These are phyloP conservation scores for Tilletiopsis washingtonensis DNA, from an alignment of 1,284 basidiomycete genomes.

Conservation along the genomic window DNA sequence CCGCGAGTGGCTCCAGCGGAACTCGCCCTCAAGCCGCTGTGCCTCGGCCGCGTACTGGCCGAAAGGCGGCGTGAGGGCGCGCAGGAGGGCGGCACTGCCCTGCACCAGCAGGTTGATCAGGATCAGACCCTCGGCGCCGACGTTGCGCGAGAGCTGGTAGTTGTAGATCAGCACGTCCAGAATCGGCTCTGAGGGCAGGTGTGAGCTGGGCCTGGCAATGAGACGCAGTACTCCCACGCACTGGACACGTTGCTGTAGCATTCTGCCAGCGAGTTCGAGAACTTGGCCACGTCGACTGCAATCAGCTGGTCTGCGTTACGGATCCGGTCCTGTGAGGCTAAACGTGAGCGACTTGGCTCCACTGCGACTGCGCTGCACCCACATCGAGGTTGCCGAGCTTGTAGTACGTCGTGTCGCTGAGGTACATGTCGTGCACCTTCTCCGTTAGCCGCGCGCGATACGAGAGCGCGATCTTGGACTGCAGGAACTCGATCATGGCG, in stretches of 20 bases:
- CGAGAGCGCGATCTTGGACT: slow-evolving; percentile 84
- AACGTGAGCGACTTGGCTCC: slow-evolving; percentile 56
- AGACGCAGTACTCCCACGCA: neutral
- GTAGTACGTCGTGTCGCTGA: slow-evolving; percentile 75
- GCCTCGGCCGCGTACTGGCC: slow-evolving; percentile 76
- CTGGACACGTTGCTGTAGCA: slow-evolving; percentile 59
- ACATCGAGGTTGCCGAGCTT: slow-evolving; percentile 63
- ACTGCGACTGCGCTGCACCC: neutral
- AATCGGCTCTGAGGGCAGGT: slow-evolving; percentile 62
- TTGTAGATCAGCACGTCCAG: slow-evolving; percentile 91
- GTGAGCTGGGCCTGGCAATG: neutral
- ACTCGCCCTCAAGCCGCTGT: slow-evolving; percentile 64
- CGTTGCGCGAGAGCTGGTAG: slow-evolving; percentile 85
- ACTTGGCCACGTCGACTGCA: slow-evolving; percentile 89
- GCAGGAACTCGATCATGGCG: slow-evolving; percentile 81
- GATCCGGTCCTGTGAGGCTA: slow-evolving; percentile 73
- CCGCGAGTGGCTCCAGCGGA: slow-evolving; percentile 88
- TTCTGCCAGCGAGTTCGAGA: slow-evolving; percentile 80
- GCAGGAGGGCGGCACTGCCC: slow-evolving; percentile 34
- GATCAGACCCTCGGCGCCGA: slow-evolving; percentile 86
- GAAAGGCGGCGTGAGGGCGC: slow-evolving; percentile 70
- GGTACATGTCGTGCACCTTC: slow-evolving; percentile 73
- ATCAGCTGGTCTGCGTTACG: slow-evolving; percentile 98
- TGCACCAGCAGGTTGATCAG: slow-evolving; percentile 79
- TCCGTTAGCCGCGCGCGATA: slow-evolving; percentile 82